Evolutionary conservation across 2,329 filamentous ascomycete species (phyloP), one percentile per base, ranked within the genome.

Genomic region (Fusarium tricinctum): DNA sequence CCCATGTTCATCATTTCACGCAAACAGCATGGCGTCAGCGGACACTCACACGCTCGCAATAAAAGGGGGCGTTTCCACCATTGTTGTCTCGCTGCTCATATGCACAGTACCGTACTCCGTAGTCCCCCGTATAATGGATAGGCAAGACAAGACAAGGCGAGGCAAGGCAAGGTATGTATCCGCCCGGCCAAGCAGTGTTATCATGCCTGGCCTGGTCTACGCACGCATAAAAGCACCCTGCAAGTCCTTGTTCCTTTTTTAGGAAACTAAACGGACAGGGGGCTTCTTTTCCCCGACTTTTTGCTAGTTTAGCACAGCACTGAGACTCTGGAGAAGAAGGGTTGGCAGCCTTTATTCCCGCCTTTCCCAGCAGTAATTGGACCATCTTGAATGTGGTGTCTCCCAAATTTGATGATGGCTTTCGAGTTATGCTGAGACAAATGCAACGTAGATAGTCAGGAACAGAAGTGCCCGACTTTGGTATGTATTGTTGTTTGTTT

Each of bases 21-120:
- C 28, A 59, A 61, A 43, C 28, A 32, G 33, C 32, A 70, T 73
- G 69, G 63, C 71, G 71, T 73, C 66, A 73, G 68, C 56, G 51
- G 51, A 53, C 30, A 28, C 48, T 63, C 49, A 23, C 39, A 58
- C 56, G 55, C 66, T 72, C 70, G 68, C 58, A 55, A 71, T 63
- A 42, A 35, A 47, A 44, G 61, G 45, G 40, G 39, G 33, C 53
- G 28, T 55, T 58, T 38, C 39, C 28, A 23, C 48, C 50, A 39
- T 42, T 30, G 39, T 38, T 30, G 17, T 40, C 42, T 51, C 32
- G 22, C 13, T 17, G 30, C 28, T 38, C 23, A 53, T 32, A 30
- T 28, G 38, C 26, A n/a, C 26, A 40, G 26, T n/a, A 45, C 17
- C 32, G 59, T 30, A n/a, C 49, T 46, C 17, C 32, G 59, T 30